Conservation (phyloP, 1,284 basidiomycete species). For the Pseudozyma sp. region DNA sequence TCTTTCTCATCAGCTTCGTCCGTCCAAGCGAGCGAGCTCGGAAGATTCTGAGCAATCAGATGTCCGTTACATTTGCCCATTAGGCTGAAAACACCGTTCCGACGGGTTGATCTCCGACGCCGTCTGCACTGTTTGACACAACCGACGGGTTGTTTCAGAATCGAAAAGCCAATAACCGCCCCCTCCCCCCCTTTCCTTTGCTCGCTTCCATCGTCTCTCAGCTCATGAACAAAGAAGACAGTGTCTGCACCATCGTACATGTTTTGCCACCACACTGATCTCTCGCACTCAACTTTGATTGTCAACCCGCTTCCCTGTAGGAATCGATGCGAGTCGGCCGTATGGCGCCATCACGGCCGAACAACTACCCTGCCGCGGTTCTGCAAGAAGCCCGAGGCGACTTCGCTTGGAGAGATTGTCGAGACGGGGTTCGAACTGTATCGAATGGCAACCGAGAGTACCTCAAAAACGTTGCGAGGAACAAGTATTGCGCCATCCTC, state of each 20-base stretch:
- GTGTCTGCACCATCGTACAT: not conserved
- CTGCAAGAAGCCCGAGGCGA: too few species aligned
- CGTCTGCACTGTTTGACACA: conserved; percentile 2
- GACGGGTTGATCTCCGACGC: not conserved
- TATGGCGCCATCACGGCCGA: too few species aligned
- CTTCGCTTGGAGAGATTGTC: too few species aligned
- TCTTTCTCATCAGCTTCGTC: conserved; percentile 11
- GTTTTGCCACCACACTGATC: too few species aligned
- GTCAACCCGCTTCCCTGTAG: too few species aligned
- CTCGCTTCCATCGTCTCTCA: not conserved
- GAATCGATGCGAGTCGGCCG: too few species aligned
- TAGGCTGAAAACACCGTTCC: not conserved
- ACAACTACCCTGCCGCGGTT: too few species aligned
- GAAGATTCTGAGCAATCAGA: conserved; percentile 5
- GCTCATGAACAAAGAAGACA: not conserved
- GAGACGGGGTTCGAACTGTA: too few species aligned
- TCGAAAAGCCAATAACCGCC: not conserved
- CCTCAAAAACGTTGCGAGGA: conserved; percentile 1
- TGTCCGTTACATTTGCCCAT: not conserved
- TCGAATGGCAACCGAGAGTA: not conserved
- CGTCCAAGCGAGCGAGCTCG: conserved; percentile 1
- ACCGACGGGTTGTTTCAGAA: not conserved
- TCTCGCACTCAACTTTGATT: too few species aligned
- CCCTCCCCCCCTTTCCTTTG: not conserved
- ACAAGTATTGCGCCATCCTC: conserved; percentile 9